Base-by-base conservation (phyloP, 495 filamentous ascomycete genomes). In the Niebla homalea region DNA sequence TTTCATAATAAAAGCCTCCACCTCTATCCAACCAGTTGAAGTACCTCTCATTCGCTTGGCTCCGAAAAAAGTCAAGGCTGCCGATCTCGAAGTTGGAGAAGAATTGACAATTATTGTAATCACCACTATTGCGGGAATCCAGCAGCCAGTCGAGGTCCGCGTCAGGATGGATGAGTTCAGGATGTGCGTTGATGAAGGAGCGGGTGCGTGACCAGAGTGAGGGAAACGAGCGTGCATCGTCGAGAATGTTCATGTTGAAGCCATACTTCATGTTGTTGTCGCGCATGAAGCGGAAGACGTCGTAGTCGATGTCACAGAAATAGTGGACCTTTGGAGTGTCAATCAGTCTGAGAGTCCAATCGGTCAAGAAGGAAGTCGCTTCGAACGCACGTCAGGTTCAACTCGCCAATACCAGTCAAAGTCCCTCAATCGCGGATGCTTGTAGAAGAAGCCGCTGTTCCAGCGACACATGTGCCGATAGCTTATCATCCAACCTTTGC, bases 261-360 rank as follows among this genome's bases (percentile, higher is more conserved):
- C 72, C 86, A 61, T 92, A 92, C 25, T 83, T 89, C 66, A 89
- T 88, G 68, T 89, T 85, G 68, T 87, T 75, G 64, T 90, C 86
- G 44, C 78, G 72, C 85, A 92, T 89, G 64, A 83, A 90, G 55
- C 80, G 79, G 74, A 92, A 92, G 45, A 89, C 82, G 62, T 92
- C 86, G 70, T 92, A 92, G 67, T 88, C 84, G 53, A 89, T 68
- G 62, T 88, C 81, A 71, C 86, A 89, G 75, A 89, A 50, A 36
- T 47, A 52, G 46, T 53, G 49, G 37, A 57, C 57, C 51, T 53
- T 35, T 16, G 15, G n/a, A 35, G 25, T 32, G 43, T 21, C 4
- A 3, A 36, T 45, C 35, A 43, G 50, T 19, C 18, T 36, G 36
- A 19, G 21, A 26, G 18, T 7, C 5, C 7, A 2, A 12, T 32